These are phyloP conservation scores for Cochlearia excelsa DNA, from an alignment of 345 rosid genomes.

Conservation along the genomic window DNA sequence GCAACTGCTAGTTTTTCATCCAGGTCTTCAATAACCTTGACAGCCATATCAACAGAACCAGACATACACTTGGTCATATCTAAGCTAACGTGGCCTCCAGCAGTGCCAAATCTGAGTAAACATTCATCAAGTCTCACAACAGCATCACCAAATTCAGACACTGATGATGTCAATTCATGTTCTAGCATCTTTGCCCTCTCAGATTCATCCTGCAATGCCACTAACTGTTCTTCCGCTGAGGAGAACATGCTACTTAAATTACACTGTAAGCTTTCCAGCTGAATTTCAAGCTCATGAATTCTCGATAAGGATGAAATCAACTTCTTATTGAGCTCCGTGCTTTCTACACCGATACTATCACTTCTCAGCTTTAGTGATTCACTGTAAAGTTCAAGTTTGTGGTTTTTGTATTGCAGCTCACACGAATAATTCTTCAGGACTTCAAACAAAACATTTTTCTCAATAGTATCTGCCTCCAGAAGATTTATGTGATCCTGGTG, in stretches of 20 bases:
- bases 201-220: conserved; percentile 51
- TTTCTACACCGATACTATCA: conserved; percentile 46
- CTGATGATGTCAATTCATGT: conserved; percentile 48
- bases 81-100: conserved; percentile 35
- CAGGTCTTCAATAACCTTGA: conserved; percentile 51
- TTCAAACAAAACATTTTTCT: conserved; percentile 60
- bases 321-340: conserved; percentile 46
- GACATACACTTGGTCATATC: conserved; percentile 44
- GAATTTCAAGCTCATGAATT: conserved; percentile 53
- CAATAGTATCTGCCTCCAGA: conserved; percentile 57
- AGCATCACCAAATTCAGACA: conserved; percentile 47
- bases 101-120: conserved; percentile 37
- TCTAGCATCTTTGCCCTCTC: conserved; percentile 50
- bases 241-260: conserved; percentile 46
- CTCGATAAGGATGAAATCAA: conserved; percentile 40
- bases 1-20: conserved; percentile 56
- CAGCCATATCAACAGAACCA: conserved; percentile 53
- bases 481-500: conserved; percentile 45
- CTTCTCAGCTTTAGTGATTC: conserved; percentile 47
- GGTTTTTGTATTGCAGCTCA: conserved; percentile 41
- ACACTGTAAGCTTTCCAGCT: conserved; percentile 50
- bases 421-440: conserved; percentile 48
- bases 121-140: conserved; percentile 56
- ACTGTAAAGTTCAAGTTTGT: conserved; percentile 47
- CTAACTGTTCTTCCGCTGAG: conserved; percentile 45